These are phyloP conservation scores for Fusarium succisae DNA, from an alignment of 2,329 filamentous ascomycete genomes.

Conservation along the genomic window DNA sequence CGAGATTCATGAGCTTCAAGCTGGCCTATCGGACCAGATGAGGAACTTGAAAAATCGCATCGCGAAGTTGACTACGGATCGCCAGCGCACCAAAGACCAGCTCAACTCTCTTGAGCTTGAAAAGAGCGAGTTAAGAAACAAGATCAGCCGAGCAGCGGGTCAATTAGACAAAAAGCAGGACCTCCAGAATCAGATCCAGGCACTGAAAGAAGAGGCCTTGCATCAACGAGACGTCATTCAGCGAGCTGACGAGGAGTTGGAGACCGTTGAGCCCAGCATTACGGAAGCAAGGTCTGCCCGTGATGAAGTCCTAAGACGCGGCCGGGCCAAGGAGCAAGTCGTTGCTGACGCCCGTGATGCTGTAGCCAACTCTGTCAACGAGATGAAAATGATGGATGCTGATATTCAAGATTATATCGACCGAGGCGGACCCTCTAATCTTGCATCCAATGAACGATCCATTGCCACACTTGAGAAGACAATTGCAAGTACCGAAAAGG, in stretches of 20 bases:
- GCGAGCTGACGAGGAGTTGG: conserved; percentile 76
- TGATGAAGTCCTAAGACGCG: conserved; percentile 78
- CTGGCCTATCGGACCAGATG: conserved; percentile 72
- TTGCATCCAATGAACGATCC: conserved; percentile 74
- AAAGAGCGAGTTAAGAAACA: conserved; percentile 77
- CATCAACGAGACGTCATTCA: conserved; percentile 77
- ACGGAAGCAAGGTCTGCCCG: conserved; percentile 78
- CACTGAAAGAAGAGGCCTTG: conserved; percentile 72
- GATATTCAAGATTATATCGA: conserved; percentile 85
- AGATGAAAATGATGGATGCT: conserved; percentile 77
- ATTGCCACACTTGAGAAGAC: conserved; percentile 74
- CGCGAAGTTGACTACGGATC: conserved; percentile 72
- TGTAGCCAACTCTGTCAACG: conserved; percentile 77
- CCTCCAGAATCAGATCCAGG: conserved; percentile 75
- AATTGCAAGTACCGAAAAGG: conserved; percentile 71
- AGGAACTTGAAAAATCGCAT: conserved; percentile 71
- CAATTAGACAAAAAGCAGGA: conserved; percentile 84
- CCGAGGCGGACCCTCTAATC: conserved; percentile 75
- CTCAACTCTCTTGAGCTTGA: conserved; percentile 80
- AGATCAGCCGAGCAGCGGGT: conserved; percentile 74
- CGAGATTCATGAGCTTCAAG: conserved; percentile 83
- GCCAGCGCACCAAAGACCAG: conserved; percentile 74
- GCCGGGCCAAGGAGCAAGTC: conserved; percentile 76
- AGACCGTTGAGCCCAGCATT: conserved; percentile 78
- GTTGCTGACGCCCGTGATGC: conserved; percentile 76